Evolutionary conservation across 2,329 filamentous ascomycete species (phyloP), one percentile per base, ranked within the genome.

Genomic region (Nothophoma quercina): DNA sequence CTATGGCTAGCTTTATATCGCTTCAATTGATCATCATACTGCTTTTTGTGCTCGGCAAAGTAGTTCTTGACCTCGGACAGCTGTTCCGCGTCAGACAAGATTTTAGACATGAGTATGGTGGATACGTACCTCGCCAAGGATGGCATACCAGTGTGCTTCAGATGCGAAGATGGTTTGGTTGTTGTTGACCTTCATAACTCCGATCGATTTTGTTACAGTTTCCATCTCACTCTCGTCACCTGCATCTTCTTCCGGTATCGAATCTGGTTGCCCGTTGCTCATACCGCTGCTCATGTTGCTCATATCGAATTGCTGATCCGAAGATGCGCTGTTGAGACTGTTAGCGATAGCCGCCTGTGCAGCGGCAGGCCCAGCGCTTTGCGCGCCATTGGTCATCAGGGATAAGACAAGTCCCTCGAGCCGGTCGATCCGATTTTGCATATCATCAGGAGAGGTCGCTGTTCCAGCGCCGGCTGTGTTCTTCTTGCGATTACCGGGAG

Each of bases 341-440:
- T 74, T 71, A 4, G 79, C 79, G 28, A 87, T 81, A 7, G 79
- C 82, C 26, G 84, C 83, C 51, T 83, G 79, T n/a, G 85, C 85
- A 40, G 85, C 84, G 15, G 81, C 74, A 3, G 81, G 80, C 18
- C 85, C 84, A 38, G 82, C 80, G 47, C 84, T 81, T 60, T 84
- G 80, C n/a, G 81, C 83, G 51, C 91, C 91, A 73, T 90, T 93
- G 69, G 93, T 93, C 93, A 98, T 97, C 70, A 98, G 77, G 22
- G 91, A 96, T 60, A 98, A 78, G 56, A 98, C 93, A 73, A 98
- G 79, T 64, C 90, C 89, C 82, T 98, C 93, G 62, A 98, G 82
- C 66, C 93, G 86, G 79, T 98, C 93, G 78, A 98, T 98, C 73
- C 95, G 89, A 71, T 96, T 96, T 79, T 98, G 93, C 93, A 98